Base-by-base conservation (phyloP, 106 monocot species). In the Xerophyta viscosa region DNA sequence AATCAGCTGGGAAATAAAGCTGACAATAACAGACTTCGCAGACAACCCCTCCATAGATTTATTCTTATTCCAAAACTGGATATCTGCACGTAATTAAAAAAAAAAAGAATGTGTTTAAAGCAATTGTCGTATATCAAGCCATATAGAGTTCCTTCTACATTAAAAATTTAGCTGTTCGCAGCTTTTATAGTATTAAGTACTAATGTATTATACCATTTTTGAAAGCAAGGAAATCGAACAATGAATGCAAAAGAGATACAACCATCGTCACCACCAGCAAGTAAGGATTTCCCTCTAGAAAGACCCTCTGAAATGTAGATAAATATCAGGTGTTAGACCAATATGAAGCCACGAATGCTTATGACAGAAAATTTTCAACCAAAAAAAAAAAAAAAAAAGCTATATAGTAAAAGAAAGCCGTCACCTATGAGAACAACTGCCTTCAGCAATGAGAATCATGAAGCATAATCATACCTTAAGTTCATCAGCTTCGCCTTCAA, bases 21-120 rank as follows among this genome's bases (percentile, higher is more conserved):
- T 96, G 37, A 96, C 84, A 78, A 96, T 73, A 29, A 96, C 94
- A 1, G 94, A 88, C 71, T 88, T 96, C 60, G 94, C 94, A 72
- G 94, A 96, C 39, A 96, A 59, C 31, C 94, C 94, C 63, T 96
- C 94, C 94, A 96, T 96, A 11, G 94, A 96, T 51, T 96, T 96
- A 56, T 96, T 96, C 50, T 96, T 96, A 60, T 96, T 96, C 94
- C 94, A 96, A 73, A 96, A 96, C 30, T 96, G 94, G 64, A 96
- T 96, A 79, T 96, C 94, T 96, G 66, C 31, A 80, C 27, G 11
- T 41, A 27, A 20, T 10, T 17, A 54, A 45, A 12, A 29, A 42
- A 51, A n/a, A n/a, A n/a, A n/a, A n/a, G n/a, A n/a, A n/a, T n/a
- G n/a, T n/a, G n/a, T n/a, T n/a, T n/a, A n/a, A n/a, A n/a, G n/a